Base-by-base conservation (phyloP, 2,329 filamentous ascomycete genomes). In the Geosmithia putterillii region DNA sequence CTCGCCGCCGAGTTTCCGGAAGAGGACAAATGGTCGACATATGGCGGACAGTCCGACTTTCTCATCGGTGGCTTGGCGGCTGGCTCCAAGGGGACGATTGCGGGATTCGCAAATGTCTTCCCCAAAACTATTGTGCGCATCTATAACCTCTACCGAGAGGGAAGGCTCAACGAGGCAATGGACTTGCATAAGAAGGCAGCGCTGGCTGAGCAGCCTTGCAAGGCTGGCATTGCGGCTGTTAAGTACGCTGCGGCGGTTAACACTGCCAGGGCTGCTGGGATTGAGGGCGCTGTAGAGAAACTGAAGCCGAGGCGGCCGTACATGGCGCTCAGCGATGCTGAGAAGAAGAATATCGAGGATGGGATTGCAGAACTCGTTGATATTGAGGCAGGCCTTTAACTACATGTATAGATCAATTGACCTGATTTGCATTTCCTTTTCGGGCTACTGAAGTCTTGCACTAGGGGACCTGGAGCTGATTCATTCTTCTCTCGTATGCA, bases 11-110 rank as follows among this genome's bases (percentile, higher is more conserved):
- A 44, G 20, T 38, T 47, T 17, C 36, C 45, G 3, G 20, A 15
- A 9, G 45, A 44, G 8, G 17, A 38, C 8, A 14, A 32, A 12
- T 47, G 44, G 23, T 60, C 80, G 1, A 74, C 77, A 1, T 86
- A 77, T 52, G 82, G 81, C 1, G 84, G 84, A 0, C 82, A 87
- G 61, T 77, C 75, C 2, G 83, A 88, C 53, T 87, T 84, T 57
- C 58, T 87, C 19, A 63, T 83, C 41, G 76, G 74, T 2, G 76
- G 73, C 0, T 56, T 83, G 34, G 67, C 69, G 2, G 70, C 72
- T 7, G 78, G 79, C 14, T 73, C 70, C 21, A 67, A 70, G 2
- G 79, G 79, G 7, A 75, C 70, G 48, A 75, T 83, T 40, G 74
- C 77, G 0, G 78, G 76, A 3, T 73, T 81, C 47, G 79, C 69